phyloP scores from a whole-genome alignment of 257 asterid species.

The Lycium ferocissimum region DNA sequence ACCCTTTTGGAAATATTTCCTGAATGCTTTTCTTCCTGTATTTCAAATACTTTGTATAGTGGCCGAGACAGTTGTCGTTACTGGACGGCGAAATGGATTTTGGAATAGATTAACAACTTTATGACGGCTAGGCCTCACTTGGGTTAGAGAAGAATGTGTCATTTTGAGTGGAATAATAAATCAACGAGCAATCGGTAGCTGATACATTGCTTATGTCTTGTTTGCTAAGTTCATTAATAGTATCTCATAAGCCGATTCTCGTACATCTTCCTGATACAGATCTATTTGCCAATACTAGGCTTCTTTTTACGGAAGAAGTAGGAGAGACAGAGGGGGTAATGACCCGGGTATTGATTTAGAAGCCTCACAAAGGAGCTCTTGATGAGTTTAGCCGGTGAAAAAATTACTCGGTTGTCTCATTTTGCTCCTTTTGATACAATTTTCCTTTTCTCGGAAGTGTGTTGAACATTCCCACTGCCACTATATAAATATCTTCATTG shows the following conservation, averaged over 20 bases:
- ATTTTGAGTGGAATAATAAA: neutral
- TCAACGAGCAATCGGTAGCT: neutral
- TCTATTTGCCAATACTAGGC: neutral
- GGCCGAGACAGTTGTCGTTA: neutral
- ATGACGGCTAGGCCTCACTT: neutral
- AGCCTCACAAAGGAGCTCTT: conserved; percentile 15
- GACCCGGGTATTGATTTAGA: conserved; percentile 5
- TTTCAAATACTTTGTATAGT: neutral
- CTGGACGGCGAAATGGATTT: conserved; percentile 2
- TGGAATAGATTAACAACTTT: neutral
- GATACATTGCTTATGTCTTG: neutral
- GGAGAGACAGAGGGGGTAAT: neutral
- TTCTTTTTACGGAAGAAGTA: neutral
- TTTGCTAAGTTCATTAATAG: neutral
- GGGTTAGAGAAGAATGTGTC: conserved; percentile 1
- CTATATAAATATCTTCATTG: too few relatives aligned
- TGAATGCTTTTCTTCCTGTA: neutral
- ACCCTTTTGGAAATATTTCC: neutral
- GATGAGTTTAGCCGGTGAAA: neutral
- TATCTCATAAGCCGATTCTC: neutral
- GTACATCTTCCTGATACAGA: neutral
- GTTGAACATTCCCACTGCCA: too few relatives aligned
- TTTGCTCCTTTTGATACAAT: neutral
- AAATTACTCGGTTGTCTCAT: neutral
- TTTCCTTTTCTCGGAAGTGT: neutral